These are phyloP conservation scores for Penicillium dipodomyicola DNA, from an alignment of 495 filamentous ascomycete genomes.

Conservation along the genomic window DNA sequence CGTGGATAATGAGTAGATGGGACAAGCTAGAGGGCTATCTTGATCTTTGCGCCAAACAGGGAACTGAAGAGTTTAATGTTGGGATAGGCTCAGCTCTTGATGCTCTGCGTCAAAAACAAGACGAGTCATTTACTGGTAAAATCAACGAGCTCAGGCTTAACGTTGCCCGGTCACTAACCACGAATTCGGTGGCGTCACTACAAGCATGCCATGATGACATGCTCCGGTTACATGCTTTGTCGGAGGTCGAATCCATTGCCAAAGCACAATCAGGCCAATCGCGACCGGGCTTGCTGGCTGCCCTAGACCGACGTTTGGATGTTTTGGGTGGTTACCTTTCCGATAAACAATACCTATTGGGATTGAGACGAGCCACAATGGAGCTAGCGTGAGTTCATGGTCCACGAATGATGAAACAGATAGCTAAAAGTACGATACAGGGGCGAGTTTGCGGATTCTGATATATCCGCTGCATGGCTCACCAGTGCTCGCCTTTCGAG, in stretches of 20 bases:
- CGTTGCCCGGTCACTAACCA: constrained; percentile 69
- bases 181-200: constrained; percentile 71
- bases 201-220: constrained; percentile 77
- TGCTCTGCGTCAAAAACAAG: constrained; percentile 55
- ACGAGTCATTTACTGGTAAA: constrained; percentile 53
- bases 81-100: constrained; percentile 72
- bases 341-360: constrained; percentile 94
- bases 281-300: constrained; percentile 48
- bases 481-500: constrained; percentile 80
- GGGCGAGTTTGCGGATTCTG: constrained; percentile 53
- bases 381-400: constrained; percentile 50
- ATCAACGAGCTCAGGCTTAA: constrained; percentile 65
- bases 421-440: constrained; percentile 28
- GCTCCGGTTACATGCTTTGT: constrained; percentile 79
- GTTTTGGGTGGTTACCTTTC: constrained; percentile 79
- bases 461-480: constrained; percentile 83
- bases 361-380: constrained; percentile 83
- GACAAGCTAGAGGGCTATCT: constrained; percentile 69
- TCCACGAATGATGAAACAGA: not conserved
- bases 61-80: constrained; percentile 76
- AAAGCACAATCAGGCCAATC: constrained; percentile 39
- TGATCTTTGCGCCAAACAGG: constrained; percentile 43
- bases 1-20: constrained; percentile 87
- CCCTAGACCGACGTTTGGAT: constrained; percentile 72
- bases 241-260: constrained; percentile 81